Base-by-base conservation (phyloP, 2,329 filamentous ascomycete genomes). In the Chrysoporthe cubensis region DNA sequence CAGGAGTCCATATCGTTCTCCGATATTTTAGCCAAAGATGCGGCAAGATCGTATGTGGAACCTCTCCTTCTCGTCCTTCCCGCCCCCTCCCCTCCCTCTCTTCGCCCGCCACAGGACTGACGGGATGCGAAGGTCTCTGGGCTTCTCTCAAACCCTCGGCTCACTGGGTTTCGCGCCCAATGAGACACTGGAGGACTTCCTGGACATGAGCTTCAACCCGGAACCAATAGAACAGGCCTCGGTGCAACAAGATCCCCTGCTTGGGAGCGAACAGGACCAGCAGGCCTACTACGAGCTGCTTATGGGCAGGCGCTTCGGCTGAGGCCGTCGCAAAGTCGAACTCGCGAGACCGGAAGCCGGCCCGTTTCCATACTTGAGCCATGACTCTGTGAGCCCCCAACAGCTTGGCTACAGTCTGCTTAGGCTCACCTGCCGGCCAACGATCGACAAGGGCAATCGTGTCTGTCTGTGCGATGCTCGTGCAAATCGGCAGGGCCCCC, bases 281-380 rank as follows among this genome's bases (percentile, higher is more conserved):
- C 76, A 76, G 61, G 76, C 77, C 4, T 79, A 78, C 43, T 79
- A 79, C 60, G 78, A 79, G 70, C 71, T 79, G 4, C 73, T 79
- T 26, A 79, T 79, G 78, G 78, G 78, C 8, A 68, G 66, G 37
- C 67, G 66, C 8, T 72, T 73, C 40, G 64, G 63, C 11, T 70
- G 67, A 70, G 42, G 40, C 42, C 14, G 34, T 50, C 11, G 26
- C 18, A 46, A 32, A 43, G 54, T 16, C 3, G 4, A 18, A 54
- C 32, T 34, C 50, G 32, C 26, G 21, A 54, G 21, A 34, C 26
- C 26, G 11, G 26, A 14, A 6, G 26, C 50, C 26, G 26, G 7
- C 50, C 9, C 32, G 21, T 5, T 16, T 21, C n/a, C 56, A 42
- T 21, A 40, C 34, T 37, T 40, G n/a, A 54, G 50, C 26, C 56